Base-by-base conservation (phyloP, 371 early-diverging fungal species). In the Mortierella sp. region DNA sequence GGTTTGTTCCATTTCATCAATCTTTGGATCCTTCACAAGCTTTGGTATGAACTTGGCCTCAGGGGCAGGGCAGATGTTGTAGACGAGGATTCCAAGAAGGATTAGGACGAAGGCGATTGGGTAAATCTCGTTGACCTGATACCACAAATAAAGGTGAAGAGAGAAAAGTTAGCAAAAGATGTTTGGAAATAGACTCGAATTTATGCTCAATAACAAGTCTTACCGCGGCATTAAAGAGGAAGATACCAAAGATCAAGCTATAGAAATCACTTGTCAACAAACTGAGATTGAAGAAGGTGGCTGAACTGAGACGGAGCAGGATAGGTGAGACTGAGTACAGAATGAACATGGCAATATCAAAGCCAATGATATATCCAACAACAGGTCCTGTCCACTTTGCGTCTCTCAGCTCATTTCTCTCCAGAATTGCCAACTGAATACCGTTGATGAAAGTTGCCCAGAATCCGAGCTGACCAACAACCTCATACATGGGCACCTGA, bases 201-300 rank as follows among this genome's bases (percentile, higher is more conserved):
- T 55, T 26, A n/a, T n/a, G n/a, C n/a, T 37, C 40, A 37, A 37
- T 37, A 9, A 19, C 45, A 15, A 45, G 45, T 61, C 80, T 70
- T 83, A 87, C 88, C 65, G 68, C 72, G 70, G 87, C 80, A 31
- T 87, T 80, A 75, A 93, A 93, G 63, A 93, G 83, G 71, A 88
- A 85, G 47, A 92, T 66, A 29, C 93, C 91, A 80, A 94, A 88
- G 62, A 93, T 82, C 57, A 93, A 84, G 6, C 91, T 89, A 71
- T 92, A 94, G 62, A 94, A 92, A 72, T 94, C 94, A 66, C 91
- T 89, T 17, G 94, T 93, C 77, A 94, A 77, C 42, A 94, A 72
- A 37, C 93, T 92, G 63, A 94, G 72, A 72, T 94, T 94, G 83
- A 91, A 94, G 65, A 93, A 88, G 23, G 93, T 87, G 2, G 94